Evolutionary conservation across 192 early-diverging fungal genomes (phyloP).

Genomic region (Helicostylum pulchrum): DNA sequence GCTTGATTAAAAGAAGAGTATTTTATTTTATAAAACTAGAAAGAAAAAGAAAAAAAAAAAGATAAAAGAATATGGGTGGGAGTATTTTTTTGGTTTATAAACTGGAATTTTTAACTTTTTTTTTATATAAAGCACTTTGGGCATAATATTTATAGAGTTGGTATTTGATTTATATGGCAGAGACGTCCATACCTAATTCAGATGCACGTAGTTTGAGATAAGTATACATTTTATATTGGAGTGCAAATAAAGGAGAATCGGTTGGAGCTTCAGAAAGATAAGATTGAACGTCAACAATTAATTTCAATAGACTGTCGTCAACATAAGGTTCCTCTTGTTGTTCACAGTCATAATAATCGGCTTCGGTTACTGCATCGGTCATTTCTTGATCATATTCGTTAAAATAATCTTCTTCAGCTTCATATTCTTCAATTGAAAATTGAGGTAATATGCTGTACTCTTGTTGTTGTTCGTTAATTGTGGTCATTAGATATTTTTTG

Average conservation of each 20-base stretch:
- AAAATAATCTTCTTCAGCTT: constrained; percentile 16
- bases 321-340: constrained; percentile 2
- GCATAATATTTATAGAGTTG: background rate
- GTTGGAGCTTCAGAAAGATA: constrained; percentile 29
- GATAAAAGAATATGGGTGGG: too few species aligned
- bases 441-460: background rate
- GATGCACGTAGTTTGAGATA: constrained; percentile 35
- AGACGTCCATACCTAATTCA: constrained; percentile 24
- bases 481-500: too few species aligned
- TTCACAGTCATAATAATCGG: background rate
- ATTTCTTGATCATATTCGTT: constrained; percentile 13
- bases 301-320: constrained; percentile 26
- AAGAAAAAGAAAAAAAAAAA: too few species aligned
- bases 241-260: constrained; percentile 31
- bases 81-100: too few species aligned
- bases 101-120: background rate
- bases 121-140: background rate
- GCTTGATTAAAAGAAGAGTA: too few species aligned
- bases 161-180: background rate
- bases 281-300: constrained; percentile 36
- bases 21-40: too few species aligned
- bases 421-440: constrained; percentile 1
- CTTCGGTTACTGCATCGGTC: background rate
- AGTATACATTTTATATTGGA: constrained; percentile 40
- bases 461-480: too few species aligned